phyloP scores from a whole-genome alignment of 306 rosid species.

The Mimosa bimucronata region DNA sequence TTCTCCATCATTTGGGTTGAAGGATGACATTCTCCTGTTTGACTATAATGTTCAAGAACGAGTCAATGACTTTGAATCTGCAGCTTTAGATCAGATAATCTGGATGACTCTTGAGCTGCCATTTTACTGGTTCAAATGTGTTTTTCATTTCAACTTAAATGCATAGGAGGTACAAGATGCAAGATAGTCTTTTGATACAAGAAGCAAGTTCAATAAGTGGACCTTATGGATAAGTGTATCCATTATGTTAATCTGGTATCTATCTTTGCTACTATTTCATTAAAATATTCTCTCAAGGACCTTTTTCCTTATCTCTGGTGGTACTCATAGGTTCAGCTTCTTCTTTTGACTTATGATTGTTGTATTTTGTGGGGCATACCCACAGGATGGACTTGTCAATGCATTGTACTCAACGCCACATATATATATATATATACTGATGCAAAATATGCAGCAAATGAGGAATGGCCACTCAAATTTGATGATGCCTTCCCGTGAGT shows the following conservation, averaged over 20 bases:
- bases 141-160: slow-evolving; percentile 25
- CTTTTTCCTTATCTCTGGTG: slow-evolving; percentile 13
- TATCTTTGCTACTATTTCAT: slow-evolving; percentile 14
- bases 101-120: slow-evolving; percentile 37
- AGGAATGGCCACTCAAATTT: slow-evolving; percentile 76
- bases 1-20: slow-evolving; percentile 38
- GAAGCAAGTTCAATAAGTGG: slow-evolving; percentile 19
- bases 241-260: slow-evolving; percentile 83
- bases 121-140: slow-evolving; percentile 26
- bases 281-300: slow-evolving; percentile 18
- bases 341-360: slow-evolving; percentile 31
- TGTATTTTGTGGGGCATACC: slow-evolving; percentile 28
- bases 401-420: slow-evolving; percentile 89
- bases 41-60: slow-evolving; percentile 59
- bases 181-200: slow-evolving; percentile 1
- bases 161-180: slow-evolving; percentile 16
- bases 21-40: slow-evolving; percentile 58
- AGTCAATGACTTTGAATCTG: slow-evolving; percentile 53
- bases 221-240: slow-evolving; percentile 72
- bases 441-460: slow-evolving; percentile 71
- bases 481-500: slow-evolving; percentile 95
- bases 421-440: slow-evolving; percentile 89
- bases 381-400: slow-evolving; percentile 90
- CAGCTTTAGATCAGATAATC: slow-evolving; percentile 62
- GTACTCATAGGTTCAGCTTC: slow-evolving; percentile 17